Base-by-base conservation (phyloP, 75 land plant genomes). In the Picea sitchensis region DNA sequence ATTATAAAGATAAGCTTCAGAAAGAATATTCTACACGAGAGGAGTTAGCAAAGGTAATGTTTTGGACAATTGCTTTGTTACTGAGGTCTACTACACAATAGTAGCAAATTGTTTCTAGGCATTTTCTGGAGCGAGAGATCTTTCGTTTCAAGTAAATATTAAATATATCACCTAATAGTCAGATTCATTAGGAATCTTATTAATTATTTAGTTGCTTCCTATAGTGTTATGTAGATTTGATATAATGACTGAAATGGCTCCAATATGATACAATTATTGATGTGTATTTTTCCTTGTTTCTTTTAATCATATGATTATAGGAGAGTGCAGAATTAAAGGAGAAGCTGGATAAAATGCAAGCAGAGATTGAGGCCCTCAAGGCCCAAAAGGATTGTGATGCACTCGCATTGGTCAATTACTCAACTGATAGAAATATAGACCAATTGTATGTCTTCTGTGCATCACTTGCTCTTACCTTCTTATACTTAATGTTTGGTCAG, bases 1-100 rank as follows among this genome's bases (percentile, higher is more conserved):
- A 90, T 57, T 91, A 88, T 78, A 92, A 89, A 79, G 89, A 89
- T 74, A 90, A 86, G 73, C 90, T 94, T 64, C 88, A 89, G 56
- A 88, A 82, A 63, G 95, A 96, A 82, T 83, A 58, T 14, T 80
- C 86, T 56, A 18, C 77, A 11, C 79, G 86, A 32, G 81, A 87
- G 36, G 83, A 81, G 30, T 61, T 82, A 34, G 88, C 79, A 71
- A 94, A 94, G 96, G 98, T 95, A 61, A 36, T 84, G 36, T 59
- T 76, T 54, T 67, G 15, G 32, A 72, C 32, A 15, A 32, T 5
- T 75, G n/a, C 38, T 71, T 18, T n/a, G 2, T 11, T 3, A n/a
- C 7, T 3, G n/a, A 44, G 8, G 7, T 71, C 44, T 38, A 2
- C 12, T 71, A 20, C 15, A 23, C 8, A 18, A 20, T 3, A 32